Evolutionary conservation across 2,329 filamentous ascomycete genomes (phyloP).

Genomic region (Dactylellina haptotyla): DNA sequence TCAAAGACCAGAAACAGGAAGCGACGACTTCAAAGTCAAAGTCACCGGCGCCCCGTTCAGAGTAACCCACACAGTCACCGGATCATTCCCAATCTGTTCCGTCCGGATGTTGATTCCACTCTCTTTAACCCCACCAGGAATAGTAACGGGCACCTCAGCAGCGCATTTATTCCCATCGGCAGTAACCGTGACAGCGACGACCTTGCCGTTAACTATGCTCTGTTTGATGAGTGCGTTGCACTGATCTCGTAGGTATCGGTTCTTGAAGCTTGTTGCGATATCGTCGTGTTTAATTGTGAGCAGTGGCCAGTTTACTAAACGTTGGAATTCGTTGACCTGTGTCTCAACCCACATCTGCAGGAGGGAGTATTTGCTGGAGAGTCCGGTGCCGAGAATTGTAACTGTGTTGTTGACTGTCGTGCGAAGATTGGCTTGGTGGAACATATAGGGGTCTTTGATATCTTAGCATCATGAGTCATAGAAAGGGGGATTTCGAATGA

Average conservation of each 20-base stretch:
- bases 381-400: conserved; percentile 61
- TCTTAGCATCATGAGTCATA: not conserved
- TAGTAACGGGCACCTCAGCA: conserved; percentile 68
- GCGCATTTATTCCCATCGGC: conserved; percentile 64
- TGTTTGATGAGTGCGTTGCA: conserved; percentile 65
- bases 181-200: conserved; percentile 62
- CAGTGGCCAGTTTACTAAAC: conserved; percentile 68
- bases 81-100: conserved; percentile 69
- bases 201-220: conserved; percentile 12
- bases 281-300: conserved; percentile 69
- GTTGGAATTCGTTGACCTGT: conserved; percentile 67
- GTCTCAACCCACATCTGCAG: conserved; percentile 70
- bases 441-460: conserved; percentile 68
- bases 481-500: conserved; percentile 61
- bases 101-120: conserved; percentile 63
- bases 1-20: conserved; percentile 54
- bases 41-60: conserved; percentile 64
- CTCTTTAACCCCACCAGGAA: conserved; percentile 64
- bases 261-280: conserved; percentile 66
- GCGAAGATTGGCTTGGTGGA: conserved; percentile 73
- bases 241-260: conserved; percentile 67
- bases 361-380: conserved; percentile 65
- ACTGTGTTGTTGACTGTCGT: conserved; percentile 64
- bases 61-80: conserved; percentile 66
- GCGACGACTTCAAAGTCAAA: conserved; percentile 62